Conservation (phyloP, 257 asterid genomes). For the Paraleonurus japonicus region DNA sequence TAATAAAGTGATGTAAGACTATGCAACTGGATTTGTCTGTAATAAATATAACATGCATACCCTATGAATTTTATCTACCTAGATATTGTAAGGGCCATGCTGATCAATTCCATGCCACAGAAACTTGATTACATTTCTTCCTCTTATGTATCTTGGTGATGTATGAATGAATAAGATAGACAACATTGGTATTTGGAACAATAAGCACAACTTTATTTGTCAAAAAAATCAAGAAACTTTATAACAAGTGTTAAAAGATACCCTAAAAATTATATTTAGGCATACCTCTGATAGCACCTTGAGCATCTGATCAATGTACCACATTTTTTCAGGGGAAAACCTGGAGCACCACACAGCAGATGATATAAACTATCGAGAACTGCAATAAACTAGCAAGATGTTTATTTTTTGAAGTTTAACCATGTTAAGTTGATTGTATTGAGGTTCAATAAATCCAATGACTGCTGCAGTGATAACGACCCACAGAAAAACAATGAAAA, state of each 20-base stretch:
- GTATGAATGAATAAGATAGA: constrained; percentile 5
- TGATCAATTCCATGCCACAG: not conserved
- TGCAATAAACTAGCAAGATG: constrained; percentile 27
- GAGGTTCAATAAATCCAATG: constrained; percentile 18
- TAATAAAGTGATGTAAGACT: not conserved
- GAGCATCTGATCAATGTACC: constrained; percentile 95
- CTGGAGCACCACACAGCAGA: constrained; percentile 50
- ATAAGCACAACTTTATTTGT: constrained; percentile 18
- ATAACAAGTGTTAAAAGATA: constrained; percentile 14
- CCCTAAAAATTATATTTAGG: constrained; percentile 7
- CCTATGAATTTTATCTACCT: not conserved
- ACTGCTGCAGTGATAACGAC: constrained; percentile 15
- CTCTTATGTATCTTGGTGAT: not conserved
- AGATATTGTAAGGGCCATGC: constrained; percentile 1
- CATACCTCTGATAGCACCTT: constrained; percentile 89
- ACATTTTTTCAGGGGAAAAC: constrained; percentile 83
- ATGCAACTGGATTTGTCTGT: not conserved
- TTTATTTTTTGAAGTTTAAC: constrained; percentile 21
- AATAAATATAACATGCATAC: not conserved
- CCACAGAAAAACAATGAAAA: constrained; percentile 13
- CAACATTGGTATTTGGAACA: not conserved
- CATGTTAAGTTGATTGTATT: constrained; percentile 8
- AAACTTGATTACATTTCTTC: not conserved
- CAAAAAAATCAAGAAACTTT: constrained; percentile 18
- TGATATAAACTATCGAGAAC: constrained; percentile 29